Percentiles rank a stretch among this genome's conserved stretches.
phyloP scores from a whole-genome alignment of 176 grass and related monocot species.

The Guadua angustifolia region DNA sequence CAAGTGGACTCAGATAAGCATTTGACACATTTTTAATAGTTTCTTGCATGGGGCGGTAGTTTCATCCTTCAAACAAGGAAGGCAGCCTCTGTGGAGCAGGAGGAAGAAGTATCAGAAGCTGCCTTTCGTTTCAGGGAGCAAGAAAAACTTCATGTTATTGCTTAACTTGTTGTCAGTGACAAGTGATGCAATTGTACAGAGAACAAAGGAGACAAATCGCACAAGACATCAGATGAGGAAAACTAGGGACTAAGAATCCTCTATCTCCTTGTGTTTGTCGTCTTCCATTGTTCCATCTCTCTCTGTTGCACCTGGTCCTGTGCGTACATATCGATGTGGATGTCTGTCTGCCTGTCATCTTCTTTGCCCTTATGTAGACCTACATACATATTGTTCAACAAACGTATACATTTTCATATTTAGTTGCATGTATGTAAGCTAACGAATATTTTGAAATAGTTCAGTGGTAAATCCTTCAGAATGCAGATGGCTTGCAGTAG shows the following conservation, averaged over 20 bases:
- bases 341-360: background rate
- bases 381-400: background rate
- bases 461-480: background rate
- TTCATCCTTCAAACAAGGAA: constrained; percentile 40
- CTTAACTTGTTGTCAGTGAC: constrained; percentile 66
- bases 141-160: constrained; percentile 39
- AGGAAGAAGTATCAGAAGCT: constrained; percentile 21
- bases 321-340: background rate
- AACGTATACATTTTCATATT: background rate
- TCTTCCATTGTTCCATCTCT: constrained; percentile 29
- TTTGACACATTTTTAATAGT: constrained; percentile 20
- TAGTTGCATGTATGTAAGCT: background rate
- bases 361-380: background rate
- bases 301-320: constrained; percentile 17
- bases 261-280: constrained; percentile 40
- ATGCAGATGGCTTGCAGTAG: background rate
- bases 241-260: constrained; percentile 48
- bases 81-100: constrained; percentile 21
- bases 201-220: constrained; percentile 44
- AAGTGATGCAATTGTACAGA: constrained; percentile 65
- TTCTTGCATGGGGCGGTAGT: constrained; percentile 32
- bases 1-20: constrained; percentile 36
- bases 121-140: constrained; percentile 18
- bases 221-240: constrained; percentile 42
- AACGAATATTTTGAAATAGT: background rate